A percentile compares a stretch with the other conserved stretches of the same genome.
These are phyloP conservation scores for Chlorociboria aeruginascens DNA, from an alignment of 495 filamentous ascomycete species.

Conservation along the genomic window DNA sequence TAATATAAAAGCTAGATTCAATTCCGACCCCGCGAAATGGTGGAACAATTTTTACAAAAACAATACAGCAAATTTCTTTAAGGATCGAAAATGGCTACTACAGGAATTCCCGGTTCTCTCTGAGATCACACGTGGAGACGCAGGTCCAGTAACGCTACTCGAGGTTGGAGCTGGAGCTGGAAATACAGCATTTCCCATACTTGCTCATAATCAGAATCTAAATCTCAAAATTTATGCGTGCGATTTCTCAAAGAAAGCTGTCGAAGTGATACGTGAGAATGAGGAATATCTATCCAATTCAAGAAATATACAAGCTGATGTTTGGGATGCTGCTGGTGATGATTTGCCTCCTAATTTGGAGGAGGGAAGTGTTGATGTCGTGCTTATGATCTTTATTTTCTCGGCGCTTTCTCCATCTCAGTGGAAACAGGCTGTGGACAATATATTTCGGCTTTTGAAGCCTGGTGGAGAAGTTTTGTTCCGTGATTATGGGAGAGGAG, in stretches of 20 bases:
- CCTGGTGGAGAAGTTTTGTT: slow-evolving; percentile 84
- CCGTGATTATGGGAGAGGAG: slow-evolving; percentile 89
- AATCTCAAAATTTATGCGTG: slow-evolving; percentile 74
- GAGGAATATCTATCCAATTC: slow-evolving; percentile 40
- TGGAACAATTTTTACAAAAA: slow-evolving; percentile 96
- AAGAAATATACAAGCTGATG: slow-evolving; percentile 64
- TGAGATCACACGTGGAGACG: slow-evolving; percentile 49
- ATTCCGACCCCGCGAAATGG: slow-evolving; percentile 79
- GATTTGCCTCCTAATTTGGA: slow-evolving; percentile 63
- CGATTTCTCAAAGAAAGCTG: slow-evolving; percentile 84
- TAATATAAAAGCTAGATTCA: slow-evolving; percentile 48
- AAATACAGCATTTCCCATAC: slow-evolving; percentile 87
- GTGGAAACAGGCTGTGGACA: slow-evolving; percentile 72
- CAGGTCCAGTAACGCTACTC: slow-evolving; percentile 52
- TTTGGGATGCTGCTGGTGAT: slow-evolving; percentile 76
- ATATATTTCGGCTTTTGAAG: slow-evolving; percentile 72
- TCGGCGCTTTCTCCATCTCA: slow-evolving; percentile 77
- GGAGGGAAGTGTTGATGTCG: slow-evolving; percentile 71
- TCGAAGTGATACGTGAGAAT: slow-evolving; percentile 73
- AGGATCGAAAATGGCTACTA: slow-evolving; percentile 89
- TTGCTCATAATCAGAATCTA: slow-evolving; percentile 69
- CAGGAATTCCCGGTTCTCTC: slow-evolving; percentile 87
- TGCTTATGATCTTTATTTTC: slow-evolving; percentile 93
- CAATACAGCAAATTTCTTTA: slow-evolving; percentile 95
- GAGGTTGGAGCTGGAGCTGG: slow-evolving; percentile 94